phyloP scores from a whole-genome alignment of 2,329 filamentous ascomycete genomes.

The Thermoascus crustaceus region DNA sequence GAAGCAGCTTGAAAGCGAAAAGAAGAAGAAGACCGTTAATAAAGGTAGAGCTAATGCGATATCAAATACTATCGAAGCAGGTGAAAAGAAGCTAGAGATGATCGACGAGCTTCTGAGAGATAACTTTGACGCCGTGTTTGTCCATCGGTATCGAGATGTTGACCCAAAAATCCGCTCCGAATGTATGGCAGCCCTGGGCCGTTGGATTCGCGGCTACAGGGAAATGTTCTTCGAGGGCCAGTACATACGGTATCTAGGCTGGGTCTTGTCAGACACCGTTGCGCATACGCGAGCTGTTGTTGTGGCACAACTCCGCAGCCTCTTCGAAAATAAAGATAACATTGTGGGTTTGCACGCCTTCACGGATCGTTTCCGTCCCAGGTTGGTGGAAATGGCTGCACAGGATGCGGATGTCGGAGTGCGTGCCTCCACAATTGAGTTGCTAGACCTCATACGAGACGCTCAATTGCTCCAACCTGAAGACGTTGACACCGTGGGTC shows the following conservation, averaged over 20 bases:
- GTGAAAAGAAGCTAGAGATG: constrained; percentile 59
- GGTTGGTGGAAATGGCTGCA: constrained; percentile 87
- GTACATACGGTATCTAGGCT: constrained; percentile 88
- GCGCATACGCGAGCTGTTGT: constrained; percentile 73
- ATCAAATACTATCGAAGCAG: constrained; percentile 62
- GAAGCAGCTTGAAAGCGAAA: constrained; percentile 71
- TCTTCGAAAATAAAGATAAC: constrained; percentile 75
- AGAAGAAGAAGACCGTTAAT: constrained; percentile 62
- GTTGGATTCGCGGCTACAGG: constrained; percentile 79
- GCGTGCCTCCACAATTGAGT: constrained; percentile 68
- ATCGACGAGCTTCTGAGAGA: constrained; percentile 69
- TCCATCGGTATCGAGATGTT: constrained; percentile 91
- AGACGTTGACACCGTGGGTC: constrained; percentile 82
- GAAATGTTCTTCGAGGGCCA: constrained; percentile 83
- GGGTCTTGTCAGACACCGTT: constrained; percentile 81
- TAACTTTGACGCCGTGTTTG: constrained; percentile 86
- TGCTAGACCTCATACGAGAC: constrained; percentile 73
- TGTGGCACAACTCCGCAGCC: constrained; percentile 67
- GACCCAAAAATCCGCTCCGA: constrained; percentile 83
- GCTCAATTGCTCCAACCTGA: constrained; percentile 81
- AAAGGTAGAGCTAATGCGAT: constrained; percentile 69
- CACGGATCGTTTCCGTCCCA: constrained; percentile 79
- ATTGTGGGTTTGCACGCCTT: constrained; percentile 73
- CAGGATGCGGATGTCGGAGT: constrained; percentile 75
- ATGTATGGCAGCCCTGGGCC: constrained; percentile 75